Conservation (phyloP, 805 yeast species). For the Priceomyces melissophilus region DNA sequence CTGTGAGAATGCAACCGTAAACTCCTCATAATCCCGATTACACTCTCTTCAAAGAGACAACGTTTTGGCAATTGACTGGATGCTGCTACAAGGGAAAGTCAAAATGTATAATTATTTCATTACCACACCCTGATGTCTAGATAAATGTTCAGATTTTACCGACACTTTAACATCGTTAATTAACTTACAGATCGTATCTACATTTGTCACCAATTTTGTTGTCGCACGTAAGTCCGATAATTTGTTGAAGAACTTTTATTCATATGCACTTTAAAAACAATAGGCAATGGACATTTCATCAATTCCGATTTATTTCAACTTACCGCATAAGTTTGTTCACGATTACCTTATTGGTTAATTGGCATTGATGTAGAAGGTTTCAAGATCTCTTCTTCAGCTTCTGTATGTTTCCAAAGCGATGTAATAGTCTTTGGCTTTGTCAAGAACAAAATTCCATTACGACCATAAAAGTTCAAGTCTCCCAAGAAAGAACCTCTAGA, state of each 20-base stretch:
- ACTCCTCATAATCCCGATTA: neutral
- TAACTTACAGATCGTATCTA: too few species aligned
- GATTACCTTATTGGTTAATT: conserved; percentile 41
- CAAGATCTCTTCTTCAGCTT: conserved; percentile 42
- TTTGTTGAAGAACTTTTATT: too few species aligned
- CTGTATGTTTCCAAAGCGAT: conserved; percentile 58
- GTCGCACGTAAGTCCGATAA: too few species aligned
- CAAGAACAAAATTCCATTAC: conserved; percentile 68
- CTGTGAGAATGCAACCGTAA: neutral
- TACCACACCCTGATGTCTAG: too few species aligned
- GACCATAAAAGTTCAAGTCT: conserved; percentile 76
- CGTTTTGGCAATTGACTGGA: neutral
- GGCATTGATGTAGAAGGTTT: conserved; percentile 69
- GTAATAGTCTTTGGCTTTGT: conserved; percentile 78
- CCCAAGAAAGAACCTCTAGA: conserved; percentile 73
- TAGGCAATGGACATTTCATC: too few species aligned
- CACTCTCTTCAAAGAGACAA: neutral
- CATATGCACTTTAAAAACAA: too few species aligned
- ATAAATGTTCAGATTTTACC: too few species aligned
- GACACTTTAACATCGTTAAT: neutral
- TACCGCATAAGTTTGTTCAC: too few species aligned
- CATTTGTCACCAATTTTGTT: too few species aligned
- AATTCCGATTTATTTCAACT: too few species aligned
- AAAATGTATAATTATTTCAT: too few species aligned
- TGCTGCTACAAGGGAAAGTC: too few species aligned